These are phyloP conservation scores for Cladorrhinum samala DNA, from an alignment of 495 filamentous ascomycete species.

Conservation along the genomic window DNA sequence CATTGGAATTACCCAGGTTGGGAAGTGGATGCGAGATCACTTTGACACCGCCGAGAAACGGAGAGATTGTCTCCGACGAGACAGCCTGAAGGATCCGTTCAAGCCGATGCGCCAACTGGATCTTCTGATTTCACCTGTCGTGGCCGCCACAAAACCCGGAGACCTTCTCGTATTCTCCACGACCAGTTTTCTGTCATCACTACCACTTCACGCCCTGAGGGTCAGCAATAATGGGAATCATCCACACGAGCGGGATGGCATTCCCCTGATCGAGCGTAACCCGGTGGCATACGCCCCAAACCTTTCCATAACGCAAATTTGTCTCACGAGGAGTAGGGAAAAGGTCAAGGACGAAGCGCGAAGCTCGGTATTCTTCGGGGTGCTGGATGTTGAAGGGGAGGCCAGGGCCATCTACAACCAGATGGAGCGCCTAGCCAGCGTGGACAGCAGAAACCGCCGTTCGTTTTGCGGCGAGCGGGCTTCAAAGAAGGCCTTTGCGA, in stretches of 20 bases:
- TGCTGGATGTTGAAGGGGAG: background rate
- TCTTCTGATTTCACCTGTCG: background rate
- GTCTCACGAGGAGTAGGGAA: background rate
- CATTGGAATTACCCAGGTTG: background rate
- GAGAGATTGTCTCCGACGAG: background rate
- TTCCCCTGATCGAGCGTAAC: slow-evolving; percentile 1
- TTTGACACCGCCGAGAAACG: background rate
- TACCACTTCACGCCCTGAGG: background rate
- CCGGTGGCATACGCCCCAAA: background rate
- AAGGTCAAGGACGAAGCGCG: background rate
- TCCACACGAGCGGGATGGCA: background rate
- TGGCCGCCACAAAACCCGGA: background rate
- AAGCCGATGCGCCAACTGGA: background rate
- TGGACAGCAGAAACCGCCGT: background rate
- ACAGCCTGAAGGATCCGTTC: background rate
- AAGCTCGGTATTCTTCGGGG: background rate
- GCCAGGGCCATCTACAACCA: background rate
- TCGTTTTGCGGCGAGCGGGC: background rate
- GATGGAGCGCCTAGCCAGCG: background rate
- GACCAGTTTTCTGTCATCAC: background rate
- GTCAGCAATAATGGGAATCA: background rate
- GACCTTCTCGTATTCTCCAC: background rate
- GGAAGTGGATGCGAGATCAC: background rate
- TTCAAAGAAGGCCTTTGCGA: background rate
- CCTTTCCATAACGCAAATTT: background rate